Conservation (phyloP, 805 yeast species). For the Metschnikowia henanensis region DNA sequence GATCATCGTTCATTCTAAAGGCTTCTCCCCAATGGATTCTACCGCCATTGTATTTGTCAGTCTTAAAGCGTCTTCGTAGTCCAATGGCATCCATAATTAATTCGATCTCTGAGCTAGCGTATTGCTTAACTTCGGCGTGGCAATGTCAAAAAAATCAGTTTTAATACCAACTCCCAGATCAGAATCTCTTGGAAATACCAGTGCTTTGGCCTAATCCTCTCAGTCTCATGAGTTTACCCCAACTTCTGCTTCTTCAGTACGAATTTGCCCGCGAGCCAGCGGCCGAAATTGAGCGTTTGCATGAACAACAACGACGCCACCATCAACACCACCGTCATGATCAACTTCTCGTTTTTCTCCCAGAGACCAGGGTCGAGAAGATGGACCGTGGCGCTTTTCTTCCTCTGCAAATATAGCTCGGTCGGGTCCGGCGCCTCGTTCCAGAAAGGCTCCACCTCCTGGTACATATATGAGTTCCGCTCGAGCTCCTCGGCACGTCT, state of each 20-base stretch:
- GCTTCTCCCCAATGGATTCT: too few species aligned
- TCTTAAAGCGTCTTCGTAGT: too few species aligned
- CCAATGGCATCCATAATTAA: too few species aligned
- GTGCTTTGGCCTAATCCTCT: too few species aligned
- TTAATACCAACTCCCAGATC: too few species aligned
- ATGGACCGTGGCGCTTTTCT: constrained; percentile 35
- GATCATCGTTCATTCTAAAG: too few species aligned
- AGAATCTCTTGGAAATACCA: too few species aligned
- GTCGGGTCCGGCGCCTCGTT: constrained; percentile 26
- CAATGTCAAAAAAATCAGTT: too few species aligned
- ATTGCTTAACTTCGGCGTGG: too few species aligned
- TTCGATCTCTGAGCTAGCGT: too few species aligned
- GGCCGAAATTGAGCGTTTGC: constrained; percentile 14
- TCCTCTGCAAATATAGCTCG: constrained; percentile 29
- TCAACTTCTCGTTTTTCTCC: constrained; percentile 49
- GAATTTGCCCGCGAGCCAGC: constrained; percentile 6
- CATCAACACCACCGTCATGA: constrained; percentile 38
- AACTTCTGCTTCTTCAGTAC: constrained; percentile 1
- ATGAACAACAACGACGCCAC: constrained; percentile 19
- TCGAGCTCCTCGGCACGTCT: constrained; percentile 53
- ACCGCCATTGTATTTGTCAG: too few species aligned
- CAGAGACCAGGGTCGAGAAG: constrained; percentile 48
- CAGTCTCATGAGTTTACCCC: background rate
- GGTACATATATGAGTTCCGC: constrained; percentile 45
- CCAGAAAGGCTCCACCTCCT: constrained; percentile 24